Evolutionary conservation across 192 early-diverging fungal genomes (phyloP).

Genomic region (Phlyctochytrium arcticum): DNA sequence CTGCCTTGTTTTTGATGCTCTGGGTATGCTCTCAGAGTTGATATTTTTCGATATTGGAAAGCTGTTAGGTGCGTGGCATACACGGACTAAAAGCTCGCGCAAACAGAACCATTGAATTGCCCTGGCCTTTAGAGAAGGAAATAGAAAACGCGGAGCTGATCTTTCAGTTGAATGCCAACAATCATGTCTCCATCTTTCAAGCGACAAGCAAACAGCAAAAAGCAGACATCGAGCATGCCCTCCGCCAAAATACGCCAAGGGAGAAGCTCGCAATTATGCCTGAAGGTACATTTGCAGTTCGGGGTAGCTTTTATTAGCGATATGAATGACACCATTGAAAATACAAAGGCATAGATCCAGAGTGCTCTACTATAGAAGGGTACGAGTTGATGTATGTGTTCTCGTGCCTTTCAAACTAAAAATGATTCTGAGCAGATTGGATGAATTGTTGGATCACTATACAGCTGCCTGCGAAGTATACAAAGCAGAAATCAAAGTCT

Average conservation of each 20-base stretch:
- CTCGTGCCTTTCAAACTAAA: too few species aligned
- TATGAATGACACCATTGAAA: too few species aligned
- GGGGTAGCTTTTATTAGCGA: too few species aligned
- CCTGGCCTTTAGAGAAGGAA: neutral
- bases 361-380: too few species aligned
- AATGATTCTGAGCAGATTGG: neutral
- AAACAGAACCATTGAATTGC: neutral
- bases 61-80: neutral
- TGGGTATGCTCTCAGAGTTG: too few species aligned
- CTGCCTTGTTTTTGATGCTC: too few species aligned
- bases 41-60: slow-evolving; percentile 2
- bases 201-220: neutral
- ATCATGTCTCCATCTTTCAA: neutral
- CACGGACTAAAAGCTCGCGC: neutral
- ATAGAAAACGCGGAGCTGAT: slow-evolving; percentile 2
- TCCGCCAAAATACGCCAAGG: too few species aligned
- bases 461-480: neutral
- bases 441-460: slow-evolving; percentile 2
- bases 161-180: slow-evolving; percentile 7
- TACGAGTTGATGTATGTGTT: too few species aligned
- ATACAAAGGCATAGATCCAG: too few species aligned
- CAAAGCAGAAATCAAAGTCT: neutral
- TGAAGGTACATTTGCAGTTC: too few species aligned
- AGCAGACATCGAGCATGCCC: neutral
- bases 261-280: too few species aligned